Conservation (phyloP, 495 filamentous ascomycete genomes). For the Penicillium verhagenii region DNA sequence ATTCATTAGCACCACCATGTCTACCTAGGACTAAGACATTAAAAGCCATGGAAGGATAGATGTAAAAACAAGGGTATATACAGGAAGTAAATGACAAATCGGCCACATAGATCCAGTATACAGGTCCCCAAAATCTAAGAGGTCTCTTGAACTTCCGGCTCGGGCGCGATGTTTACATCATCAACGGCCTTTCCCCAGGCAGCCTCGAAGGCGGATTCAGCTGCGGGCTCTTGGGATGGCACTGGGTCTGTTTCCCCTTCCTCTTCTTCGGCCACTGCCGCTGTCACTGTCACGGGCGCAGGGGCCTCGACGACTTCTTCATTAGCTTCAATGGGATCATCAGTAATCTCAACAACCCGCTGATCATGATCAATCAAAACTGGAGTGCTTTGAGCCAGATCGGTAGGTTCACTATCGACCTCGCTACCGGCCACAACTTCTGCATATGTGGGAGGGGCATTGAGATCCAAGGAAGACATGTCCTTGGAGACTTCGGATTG, state of each 20-base stretch:
- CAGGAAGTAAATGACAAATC: slow-evolving; percentile 7
- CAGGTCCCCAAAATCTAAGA: background rate
- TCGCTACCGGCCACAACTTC: slow-evolving; percentile 27
- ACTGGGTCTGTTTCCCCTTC: background rate
- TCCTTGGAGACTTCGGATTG: slow-evolving; percentile 11
- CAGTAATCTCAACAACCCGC: background rate
- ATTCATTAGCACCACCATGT: slow-evolving; percentile 17
- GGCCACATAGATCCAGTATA: background rate
- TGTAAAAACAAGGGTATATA: slow-evolving; percentile 21
- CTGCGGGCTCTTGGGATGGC: background rate
- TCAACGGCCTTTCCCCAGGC: slow-evolving; percentile 48
- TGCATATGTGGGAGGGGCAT: slow-evolving; percentile 24
- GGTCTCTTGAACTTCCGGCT: slow-evolving; percentile 1
- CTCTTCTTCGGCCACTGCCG: background rate
- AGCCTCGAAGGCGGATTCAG: slow-evolving; percentile 38
- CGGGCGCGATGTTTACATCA: slow-evolving; percentile 14
- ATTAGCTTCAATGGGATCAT: background rate
- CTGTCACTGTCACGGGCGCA: background rate
- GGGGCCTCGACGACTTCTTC: background rate
- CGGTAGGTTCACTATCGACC: background rate
- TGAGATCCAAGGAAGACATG: slow-evolving; percentile 12
- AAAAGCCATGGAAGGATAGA: slow-evolving; percentile 2
- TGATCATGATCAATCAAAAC: slow-evolving; percentile 12
- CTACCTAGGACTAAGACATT: slow-evolving; percentile 10
- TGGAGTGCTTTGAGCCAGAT: slow-evolving; percentile 11